Evolutionary conservation across 2,329 filamentous ascomycete species (phyloP).

Genomic region (Plenodomus biglobosus): DNA sequence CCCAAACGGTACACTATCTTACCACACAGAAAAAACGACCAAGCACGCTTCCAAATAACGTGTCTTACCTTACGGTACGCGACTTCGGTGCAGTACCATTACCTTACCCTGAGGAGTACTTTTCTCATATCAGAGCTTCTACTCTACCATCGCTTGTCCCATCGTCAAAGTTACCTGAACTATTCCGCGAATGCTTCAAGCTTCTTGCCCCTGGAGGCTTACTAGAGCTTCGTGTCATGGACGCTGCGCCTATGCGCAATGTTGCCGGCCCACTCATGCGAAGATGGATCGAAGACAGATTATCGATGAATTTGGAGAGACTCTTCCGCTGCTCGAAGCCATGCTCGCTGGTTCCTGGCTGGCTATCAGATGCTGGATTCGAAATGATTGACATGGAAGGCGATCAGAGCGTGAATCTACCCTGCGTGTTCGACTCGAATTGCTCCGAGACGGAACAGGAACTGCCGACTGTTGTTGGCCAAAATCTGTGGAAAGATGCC

Average conservation of each 20-base stretch:
- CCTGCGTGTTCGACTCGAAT: slow-evolving; percentile 30
- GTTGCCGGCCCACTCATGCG: slow-evolving; percentile 61
- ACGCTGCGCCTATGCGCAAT: slow-evolving; percentile 60
- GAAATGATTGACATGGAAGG: slow-evolving; percentile 26
- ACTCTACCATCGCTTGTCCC: slow-evolving; percentile 59
- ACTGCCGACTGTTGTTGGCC: slow-evolving; percentile 38
- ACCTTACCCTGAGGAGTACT: slow-evolving; percentile 45
- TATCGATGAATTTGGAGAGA: slow-evolving; percentile 61
- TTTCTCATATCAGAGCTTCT: slow-evolving; percentile 48
- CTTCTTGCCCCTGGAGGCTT: slow-evolving; percentile 58
- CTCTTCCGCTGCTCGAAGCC: slow-evolving; percentile 63
- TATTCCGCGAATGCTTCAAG: slow-evolving; percentile 60
- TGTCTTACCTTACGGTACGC: slow-evolving; percentile 32
- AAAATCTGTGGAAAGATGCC: slow-evolving; percentile 42
- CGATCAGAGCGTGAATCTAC: slow-evolving; percentile 29
- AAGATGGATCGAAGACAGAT: slow-evolving; percentile 63
- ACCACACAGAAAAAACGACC: slow-evolving; percentile 37
- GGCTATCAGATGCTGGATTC: slow-evolving; percentile 60
- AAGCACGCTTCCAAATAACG: slow-evolving; percentile 39
- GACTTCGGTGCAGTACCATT: slow-evolving; percentile 52
- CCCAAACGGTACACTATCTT: slow-evolving; percentile 42
- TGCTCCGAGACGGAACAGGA: slow-evolving; percentile 31
- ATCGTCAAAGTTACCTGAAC: slow-evolving; percentile 57
- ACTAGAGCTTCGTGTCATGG: slow-evolving; percentile 63
- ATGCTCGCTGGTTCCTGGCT: slow-evolving; percentile 59